Evolutionary conservation across 2,329 filamentous ascomycete species (phyloP), one percentile per base, ranked within the genome.

Genomic region (Neofusicoccum sp.): DNA sequence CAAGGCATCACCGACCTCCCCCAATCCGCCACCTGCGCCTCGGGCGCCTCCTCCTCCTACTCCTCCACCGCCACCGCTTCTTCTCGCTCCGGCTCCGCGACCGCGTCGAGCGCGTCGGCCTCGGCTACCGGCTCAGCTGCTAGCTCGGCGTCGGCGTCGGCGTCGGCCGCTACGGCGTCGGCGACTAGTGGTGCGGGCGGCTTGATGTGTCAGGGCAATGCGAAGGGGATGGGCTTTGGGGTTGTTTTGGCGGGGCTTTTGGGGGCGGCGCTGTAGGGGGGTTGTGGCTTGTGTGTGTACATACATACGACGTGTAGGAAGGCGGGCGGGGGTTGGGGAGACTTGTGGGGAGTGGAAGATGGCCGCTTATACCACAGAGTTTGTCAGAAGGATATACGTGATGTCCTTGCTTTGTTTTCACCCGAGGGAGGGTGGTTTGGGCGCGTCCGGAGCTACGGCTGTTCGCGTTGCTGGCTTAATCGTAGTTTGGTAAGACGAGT

Each of bases 1-100:
- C 66, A 72, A 47, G 71, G 71, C 54, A 72, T 79, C 41, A 71
- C 61, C 58, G 68, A 71, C 36, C 70, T 79, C 24, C 74, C 77
- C 24, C 72, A 71, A 2, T 63, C 66, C 8, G 71, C 77, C 12
- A 70, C 75, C 8, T 78, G 76, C 62, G 69, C 76, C 58, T 63
- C 69, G 12, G 51, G 65, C 26, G 64, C 66, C 49, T 63, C 64
- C 31, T 38, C 66, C 6, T 57, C 44, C 48, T 40, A 62, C 7
- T 36, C 47, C 11, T 53, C 63, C 14, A 34, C 33, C 7, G 31
- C 47, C 34, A 30, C 33, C 11, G 64, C 65, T 33, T 51, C 63
- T 6, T 33, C 41, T 63, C 8, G 62, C 44, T 38, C 63, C 9
- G 40, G 49, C 14, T 47, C 61, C 14, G 30, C 16, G 11, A 48